Conservation (phyloP, 192 early-diverging fungal species). For the Diversispora eburnea region DNA sequence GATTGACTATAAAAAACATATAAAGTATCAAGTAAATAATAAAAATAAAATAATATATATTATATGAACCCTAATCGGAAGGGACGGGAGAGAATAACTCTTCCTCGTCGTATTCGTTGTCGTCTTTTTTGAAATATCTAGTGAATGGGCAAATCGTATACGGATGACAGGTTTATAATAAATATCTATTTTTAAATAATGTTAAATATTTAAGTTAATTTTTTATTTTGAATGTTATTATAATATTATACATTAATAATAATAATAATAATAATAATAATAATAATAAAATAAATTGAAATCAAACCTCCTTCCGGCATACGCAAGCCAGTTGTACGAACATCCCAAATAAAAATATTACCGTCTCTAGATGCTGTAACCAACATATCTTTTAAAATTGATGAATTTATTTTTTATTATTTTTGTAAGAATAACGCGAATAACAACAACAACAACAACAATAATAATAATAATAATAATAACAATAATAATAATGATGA, state of each 20-base stretch:
- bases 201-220: background rate
- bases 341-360: slow-evolving; percentile 68
- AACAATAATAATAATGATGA: background rate
- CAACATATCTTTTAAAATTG: slow-evolving; percentile 45
- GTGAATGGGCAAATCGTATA: slow-evolving; percentile 14
- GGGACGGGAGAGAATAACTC: background rate
- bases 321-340: slow-evolving; percentile 44
- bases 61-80: slow-evolving; percentile 6
- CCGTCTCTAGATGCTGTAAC: slow-evolving; percentile 70
- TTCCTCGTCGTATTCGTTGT: background rate
- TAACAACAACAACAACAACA: background rate
- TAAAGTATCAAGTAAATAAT: background rate
- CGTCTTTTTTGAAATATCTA: background rate
- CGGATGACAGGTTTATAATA: background rate
- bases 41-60: background rate
- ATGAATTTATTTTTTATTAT: background rate
- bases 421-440: background rate
- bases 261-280: background rate
- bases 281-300: background rate
- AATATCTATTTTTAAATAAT: background rate
- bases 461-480: background rate
- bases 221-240: background rate
- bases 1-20: background rate
- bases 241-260: no score
- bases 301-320: slow-evolving; percentile 25